Conservation (phyloP, 345 rosid species). For the Erodium maritimum region DNA sequence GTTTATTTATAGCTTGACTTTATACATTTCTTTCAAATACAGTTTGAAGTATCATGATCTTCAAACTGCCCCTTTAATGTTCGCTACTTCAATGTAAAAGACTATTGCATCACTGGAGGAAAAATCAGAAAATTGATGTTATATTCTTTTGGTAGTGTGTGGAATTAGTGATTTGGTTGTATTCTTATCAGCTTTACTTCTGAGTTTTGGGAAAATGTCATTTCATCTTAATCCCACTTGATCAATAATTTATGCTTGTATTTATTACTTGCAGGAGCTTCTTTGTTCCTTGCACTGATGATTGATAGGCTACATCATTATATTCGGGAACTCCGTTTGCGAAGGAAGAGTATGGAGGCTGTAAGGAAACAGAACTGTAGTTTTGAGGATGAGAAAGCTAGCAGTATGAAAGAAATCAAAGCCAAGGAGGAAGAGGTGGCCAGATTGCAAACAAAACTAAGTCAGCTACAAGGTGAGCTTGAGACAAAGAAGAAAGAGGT, state of each 20-base stretch:
- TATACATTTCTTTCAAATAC: too few species aligned
- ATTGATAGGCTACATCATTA: constrained; percentile 1
- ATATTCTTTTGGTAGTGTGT: too few species aligned
- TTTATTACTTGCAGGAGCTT: not conserved
- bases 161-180: not conserved
- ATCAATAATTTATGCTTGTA: not conserved
- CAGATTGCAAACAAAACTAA: constrained; percentile 26
- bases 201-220: not conserved
- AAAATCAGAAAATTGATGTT: too few species aligned
- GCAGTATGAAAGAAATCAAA: not conserved
- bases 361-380: too few species aligned
- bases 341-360: not conserved
- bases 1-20: not conserved
- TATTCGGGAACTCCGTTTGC: not conserved
- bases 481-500: constrained; percentile 43
- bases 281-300: not conserved
- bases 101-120: too few species aligned
- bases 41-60: not conserved
- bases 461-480: constrained; percentile 39
- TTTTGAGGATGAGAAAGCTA: not conserved
- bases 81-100: not conserved
- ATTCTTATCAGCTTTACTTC: not conserved
- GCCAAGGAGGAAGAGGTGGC: not conserved
- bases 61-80: not conserved
- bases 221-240: not conserved